Evolutionary conservation across 371 early-diverging fungal genomes (phyloP), one percentile per base, ranked within the genome.

Genomic region (Mucor velutinosus): DNA sequence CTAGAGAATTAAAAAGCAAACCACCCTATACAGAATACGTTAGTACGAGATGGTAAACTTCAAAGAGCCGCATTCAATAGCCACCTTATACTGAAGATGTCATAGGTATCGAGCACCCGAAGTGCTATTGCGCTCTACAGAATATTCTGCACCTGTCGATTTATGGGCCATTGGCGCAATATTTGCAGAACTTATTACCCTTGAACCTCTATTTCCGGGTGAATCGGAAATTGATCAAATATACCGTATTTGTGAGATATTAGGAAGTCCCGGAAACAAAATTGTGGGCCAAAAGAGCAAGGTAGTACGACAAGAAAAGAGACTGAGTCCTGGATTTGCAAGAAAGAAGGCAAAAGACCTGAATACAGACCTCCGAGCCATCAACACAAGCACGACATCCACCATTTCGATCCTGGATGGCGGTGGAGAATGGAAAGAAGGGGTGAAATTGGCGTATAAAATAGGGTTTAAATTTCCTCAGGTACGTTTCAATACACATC

Each of bases 51-150:
- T 98, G 99, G 99, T 94, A 78, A 64, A 23, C 41, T 5, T 37
- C 14, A 37, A 14, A 14, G 12, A 11, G 12, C n/a, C n/a, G n/a
- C n/a, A n/a, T 10, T 1, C 37, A 33, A 33, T 14, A 37, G 14
- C 0, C 1, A 14, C 11, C 37, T 37, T 37, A 4, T 37, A 14
- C 37, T 37, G 14, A 37, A n/a, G 3, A 51, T 25, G 25, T 10
- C 32, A 14, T 75, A 93, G 96, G 96, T 99, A 99, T 80, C 91
- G 99, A 39, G 96, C 99, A 3, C 99, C 99, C 30, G 99, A 99
- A 80, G 92, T 99, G 4, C 75, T 99, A 21, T 82, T 98, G 37
- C 90, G 95, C 25, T 91, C 90, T 14, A 89, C 92, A 2, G 81
- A 80, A 43, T 99, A 99, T 69, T 90, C 94, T n/a, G 94, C 90